Conservation (phyloP, 495 filamentous ascomycete species). For the Lasiosphaeria hispida region DNA sequence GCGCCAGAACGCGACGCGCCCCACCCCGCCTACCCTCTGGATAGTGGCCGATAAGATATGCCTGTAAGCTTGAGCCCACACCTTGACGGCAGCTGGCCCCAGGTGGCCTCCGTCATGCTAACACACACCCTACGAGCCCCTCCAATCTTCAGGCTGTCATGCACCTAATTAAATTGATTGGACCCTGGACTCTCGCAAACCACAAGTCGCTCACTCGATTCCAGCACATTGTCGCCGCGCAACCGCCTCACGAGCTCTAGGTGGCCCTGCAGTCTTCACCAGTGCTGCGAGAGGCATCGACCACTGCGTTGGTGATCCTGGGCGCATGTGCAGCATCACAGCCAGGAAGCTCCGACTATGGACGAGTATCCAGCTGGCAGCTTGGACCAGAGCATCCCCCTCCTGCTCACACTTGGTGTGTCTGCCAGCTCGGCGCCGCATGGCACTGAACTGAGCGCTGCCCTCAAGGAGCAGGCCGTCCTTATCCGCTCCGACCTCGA, state of each 20-base stretch:
- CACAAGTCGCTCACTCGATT: background rate
- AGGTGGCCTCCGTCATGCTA: background rate
- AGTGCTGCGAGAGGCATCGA: too few relatives aligned
- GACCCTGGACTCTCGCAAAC: background rate
- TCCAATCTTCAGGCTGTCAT: background rate
- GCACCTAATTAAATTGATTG: background rate
- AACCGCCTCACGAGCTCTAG: too few relatives aligned
- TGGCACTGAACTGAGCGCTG: constrained; percentile 41
- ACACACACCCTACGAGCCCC: background rate
- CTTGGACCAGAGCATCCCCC: constrained; percentile 76
- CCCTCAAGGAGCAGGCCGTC: constrained; percentile 57
- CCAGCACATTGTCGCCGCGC: background rate
- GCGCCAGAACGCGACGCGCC: background rate
- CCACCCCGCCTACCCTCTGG: background rate
- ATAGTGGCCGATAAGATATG: background rate
- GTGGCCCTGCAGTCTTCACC: too few relatives aligned
- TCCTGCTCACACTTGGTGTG: constrained; percentile 76
- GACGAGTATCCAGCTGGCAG: constrained; percentile 83
- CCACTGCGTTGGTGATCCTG: too few relatives aligned
- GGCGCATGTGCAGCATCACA: background rate
- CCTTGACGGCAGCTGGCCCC: background rate
- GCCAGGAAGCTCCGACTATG: constrained; percentile 48
- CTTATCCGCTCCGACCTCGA: constrained; percentile 67
- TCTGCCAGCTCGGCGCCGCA: constrained; percentile 34
- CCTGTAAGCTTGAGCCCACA: background rate